Conservation (phyloP, 1,139 yeast genomes). For the Suhomyces maxii region DNA sequence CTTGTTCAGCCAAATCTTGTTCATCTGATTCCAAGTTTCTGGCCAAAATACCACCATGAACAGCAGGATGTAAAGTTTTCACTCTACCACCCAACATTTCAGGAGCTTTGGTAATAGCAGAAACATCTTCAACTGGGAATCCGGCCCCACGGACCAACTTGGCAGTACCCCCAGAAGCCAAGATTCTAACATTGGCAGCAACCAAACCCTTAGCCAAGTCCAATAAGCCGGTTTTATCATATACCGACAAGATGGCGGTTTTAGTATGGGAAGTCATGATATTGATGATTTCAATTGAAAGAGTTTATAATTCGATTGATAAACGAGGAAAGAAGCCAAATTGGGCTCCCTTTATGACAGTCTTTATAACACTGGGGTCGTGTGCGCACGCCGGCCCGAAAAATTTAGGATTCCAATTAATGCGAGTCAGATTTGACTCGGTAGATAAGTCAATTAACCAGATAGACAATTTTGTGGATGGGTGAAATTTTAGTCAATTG, state of each 20-base stretch:
- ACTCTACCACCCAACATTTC: constrained; percentile 99
- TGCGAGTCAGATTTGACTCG: constrained; percentile 11
- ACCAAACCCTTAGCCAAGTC: constrained; percentile 94
- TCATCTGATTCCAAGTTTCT: constrained; percentile 90
- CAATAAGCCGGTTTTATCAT: constrained; percentile 93
- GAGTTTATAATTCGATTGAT: not conserved
- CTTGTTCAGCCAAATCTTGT: constrained; percentile 79
- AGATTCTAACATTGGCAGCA: constrained; percentile 82
- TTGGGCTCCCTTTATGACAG: constrained; percentile 1
- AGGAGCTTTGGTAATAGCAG: constrained; percentile 94
- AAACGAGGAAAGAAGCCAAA: too few relatives aligned
- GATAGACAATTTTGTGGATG: too few relatives aligned
- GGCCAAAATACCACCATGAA: constrained; percentile 97
- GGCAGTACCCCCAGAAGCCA: constrained; percentile 98
- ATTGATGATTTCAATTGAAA: not conserved
- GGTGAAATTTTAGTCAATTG: too few relatives aligned
- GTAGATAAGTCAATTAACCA: constrained; percentile 1
- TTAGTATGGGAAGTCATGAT: constrained; percentile 49
- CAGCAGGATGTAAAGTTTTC: constrained; percentile 97
- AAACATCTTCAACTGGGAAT: constrained; percentile 94
- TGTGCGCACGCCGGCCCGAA: constrained; percentile 2
- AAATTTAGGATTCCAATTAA: not conserved
- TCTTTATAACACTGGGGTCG: constrained; percentile 2
- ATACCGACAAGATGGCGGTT: constrained; percentile 94
- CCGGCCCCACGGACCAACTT: constrained; percentile 94